Evolutionary conservation across 768 basidiomycete species (phyloP).

Genomic region (Fistulinella prunicolor): DNA sequence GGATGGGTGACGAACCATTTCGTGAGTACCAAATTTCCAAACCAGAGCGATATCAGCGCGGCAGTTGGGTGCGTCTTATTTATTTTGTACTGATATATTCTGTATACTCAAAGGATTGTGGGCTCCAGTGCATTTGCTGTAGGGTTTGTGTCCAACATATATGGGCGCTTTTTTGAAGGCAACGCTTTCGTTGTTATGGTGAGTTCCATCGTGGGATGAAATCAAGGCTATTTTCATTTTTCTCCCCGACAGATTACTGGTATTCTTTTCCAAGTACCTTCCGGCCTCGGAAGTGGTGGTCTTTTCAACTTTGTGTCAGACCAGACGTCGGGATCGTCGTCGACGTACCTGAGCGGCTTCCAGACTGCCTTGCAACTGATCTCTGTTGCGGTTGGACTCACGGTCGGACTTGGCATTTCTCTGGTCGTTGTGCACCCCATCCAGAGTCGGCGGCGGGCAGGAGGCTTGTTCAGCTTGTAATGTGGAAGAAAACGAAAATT

Average conservation of each 20-base stretch:
- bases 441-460: conserved; percentile 53
- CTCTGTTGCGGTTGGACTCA: conserved; percentile 73
- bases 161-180: conserved; percentile 68
- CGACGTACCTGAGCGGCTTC: conserved; percentile 68
- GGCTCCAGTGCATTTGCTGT: conserved; percentile 69
- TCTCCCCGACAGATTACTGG: conserved; percentile 70
- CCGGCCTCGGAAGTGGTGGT: conserved; percentile 77
- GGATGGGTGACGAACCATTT: conserved; percentile 82
- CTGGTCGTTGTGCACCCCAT: conserved; percentile 65
- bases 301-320: conserved; percentile 67
- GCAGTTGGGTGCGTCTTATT: conserved; percentile 55
- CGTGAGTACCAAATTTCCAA: conserved; percentile 53
- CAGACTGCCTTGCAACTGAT: conserved; percentile 73
- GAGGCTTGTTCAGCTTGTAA: conserved; percentile 62
- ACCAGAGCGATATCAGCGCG: conserved; percentile 73
- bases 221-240: no score
- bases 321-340: conserved; percentile 48
- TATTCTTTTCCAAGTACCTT: conserved; percentile 82
- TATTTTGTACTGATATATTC: not conserved
- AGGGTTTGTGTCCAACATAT: conserved; percentile 74
- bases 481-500: not conserved
- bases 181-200: conserved; percentile 84
- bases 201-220: no score
- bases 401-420: conserved; percentile 73
- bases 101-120: not conserved